Evolutionary conservation across 1,139 yeast genomes (phyloP).

Genomic region (Pichia cactophila): DNA sequence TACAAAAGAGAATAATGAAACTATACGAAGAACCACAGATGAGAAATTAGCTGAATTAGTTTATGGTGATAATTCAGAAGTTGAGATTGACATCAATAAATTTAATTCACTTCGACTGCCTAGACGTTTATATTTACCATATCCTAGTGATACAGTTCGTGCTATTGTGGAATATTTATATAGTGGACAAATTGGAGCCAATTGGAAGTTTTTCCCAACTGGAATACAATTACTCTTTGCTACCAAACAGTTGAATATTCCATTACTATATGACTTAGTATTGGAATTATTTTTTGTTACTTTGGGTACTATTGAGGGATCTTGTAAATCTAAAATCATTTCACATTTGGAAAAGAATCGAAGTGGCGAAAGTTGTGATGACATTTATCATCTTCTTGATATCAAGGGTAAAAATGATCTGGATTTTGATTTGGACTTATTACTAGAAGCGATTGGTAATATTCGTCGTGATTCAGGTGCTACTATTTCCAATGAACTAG

Average conservation of each 20-base stretch:
- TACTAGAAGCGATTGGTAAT: constrained; percentile 37
- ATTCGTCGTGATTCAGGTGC: constrained; percentile 14
- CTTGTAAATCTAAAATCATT: constrained; percentile 17
- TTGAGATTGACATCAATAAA: background rate
- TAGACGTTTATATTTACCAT: constrained; percentile 60
- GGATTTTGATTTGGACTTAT: constrained; percentile 46
- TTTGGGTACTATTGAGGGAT: constrained; percentile 45
- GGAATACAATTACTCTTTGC: constrained; percentile 56
- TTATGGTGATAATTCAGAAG: background rate
- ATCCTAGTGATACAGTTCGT: constrained; percentile 49
- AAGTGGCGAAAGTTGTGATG: constrained; percentile 10
- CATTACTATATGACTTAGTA: constrained; percentile 59
- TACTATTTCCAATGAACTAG: constrained; percentile 8
- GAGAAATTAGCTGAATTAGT: background rate
- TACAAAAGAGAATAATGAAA: background rate
- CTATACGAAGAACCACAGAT: background rate
- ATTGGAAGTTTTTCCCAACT: constrained; percentile 62
- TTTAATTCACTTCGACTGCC: constrained; percentile 35
- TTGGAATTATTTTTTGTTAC: constrained; percentile 63
- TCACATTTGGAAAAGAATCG: constrained; percentile 11
- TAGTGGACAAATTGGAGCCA: constrained; percentile 72
- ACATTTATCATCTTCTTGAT: constrained; percentile 12
- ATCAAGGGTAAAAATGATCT: constrained; percentile 46
- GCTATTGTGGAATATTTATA: constrained; percentile 68
- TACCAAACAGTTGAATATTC: constrained; percentile 58